Evolutionary conservation across 441 rosid genomes (phyloP), one percentile per base, ranked within the genome.

Genomic region (Omphalea diandra): DNA sequence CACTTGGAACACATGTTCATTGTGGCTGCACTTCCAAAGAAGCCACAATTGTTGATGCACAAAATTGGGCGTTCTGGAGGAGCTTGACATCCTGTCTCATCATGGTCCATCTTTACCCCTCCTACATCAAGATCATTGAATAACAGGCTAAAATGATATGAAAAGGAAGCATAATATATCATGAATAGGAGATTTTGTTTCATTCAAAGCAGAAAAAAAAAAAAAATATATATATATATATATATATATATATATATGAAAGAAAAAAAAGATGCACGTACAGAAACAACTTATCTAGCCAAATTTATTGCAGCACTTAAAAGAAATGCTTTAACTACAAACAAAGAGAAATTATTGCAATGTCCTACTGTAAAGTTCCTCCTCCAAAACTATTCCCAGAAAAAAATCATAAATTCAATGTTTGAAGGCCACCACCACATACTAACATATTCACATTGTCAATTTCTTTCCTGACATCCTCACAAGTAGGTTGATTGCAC

Each of bases 81-180:
- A 76, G 96, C 89, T 74, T 91, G 98, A 83, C 97, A 94, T 81
- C 94, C 97, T 77, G 97, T 91, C 85, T 94, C 88, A 65, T 93
- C 92, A 50, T 89, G 97, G 82, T 90, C 95, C 98, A 93, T 93
- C 75, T 87, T 78, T 73, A 70, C 73, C 77, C 68, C 79, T 73
- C 76, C 84, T 84, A 79, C 70, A 73, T 32, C 54, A 66, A 60
- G 71, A 65, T 11, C 61, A 35, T 2, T 1, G 10, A 50, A 50
- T 36, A 66, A 33, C 24, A 71, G 53, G 41, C 52, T 31, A n/a
- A n/a, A n/a, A n/a, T n/a, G 24, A 33, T 12, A 44, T 15, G 27
- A 27, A 27, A 47, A 47, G n/a, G 56, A 70, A 56, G 44, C 22
- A 63, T 1, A 36, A 24, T 3, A 47, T 18, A 15, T 14, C 11